These are phyloP conservation scores for Microdochium nivale DNA, from an alignment of 2,329 filamentous ascomycete genomes.

Conservation along the genomic window DNA sequence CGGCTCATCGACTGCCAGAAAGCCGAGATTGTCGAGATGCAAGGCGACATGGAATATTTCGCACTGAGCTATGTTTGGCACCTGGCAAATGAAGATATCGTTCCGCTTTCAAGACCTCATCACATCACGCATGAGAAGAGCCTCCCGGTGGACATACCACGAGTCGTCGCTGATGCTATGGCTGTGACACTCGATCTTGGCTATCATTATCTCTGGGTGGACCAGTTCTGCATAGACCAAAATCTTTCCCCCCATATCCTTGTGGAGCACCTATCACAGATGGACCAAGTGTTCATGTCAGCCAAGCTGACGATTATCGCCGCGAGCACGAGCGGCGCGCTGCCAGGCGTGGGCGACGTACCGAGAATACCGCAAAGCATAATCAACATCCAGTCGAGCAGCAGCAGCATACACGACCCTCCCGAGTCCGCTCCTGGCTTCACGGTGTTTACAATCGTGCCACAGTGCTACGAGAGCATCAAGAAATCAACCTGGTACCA, in stretches of 20 bases:
- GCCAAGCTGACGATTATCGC: conserved; percentile 4
- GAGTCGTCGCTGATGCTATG: conserved; percentile 4
- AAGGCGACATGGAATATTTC: neutral
- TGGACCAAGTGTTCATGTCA: conserved; percentile 4
- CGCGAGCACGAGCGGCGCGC: conserved; percentile 2
- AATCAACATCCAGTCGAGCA: neutral
- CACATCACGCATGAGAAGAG: neutral
- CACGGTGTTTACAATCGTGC: conserved; percentile 1
- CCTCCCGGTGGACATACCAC: conserved; percentile 1
- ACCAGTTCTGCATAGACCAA: conserved; percentile 5
- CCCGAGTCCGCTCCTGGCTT: neutral
- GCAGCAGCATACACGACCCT: neutral
- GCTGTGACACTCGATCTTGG: neutral
- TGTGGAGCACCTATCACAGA: conserved; percentile 2
- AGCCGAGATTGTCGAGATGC: neutral
- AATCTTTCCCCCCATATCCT: neutral
- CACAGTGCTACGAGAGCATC: neutral
- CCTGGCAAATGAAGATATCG: conserved; percentile 1
- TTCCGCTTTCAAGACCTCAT: neutral
- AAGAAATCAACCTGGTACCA: conserved; percentile 1
- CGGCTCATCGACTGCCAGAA: conserved; percentile 3
- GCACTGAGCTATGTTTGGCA: conserved; percentile 5
- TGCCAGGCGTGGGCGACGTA: neutral
- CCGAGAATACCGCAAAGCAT: conserved; percentile 1
- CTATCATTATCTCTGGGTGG: conserved; percentile 4